Conservation (phyloP, 495 filamentous ascomycete species). For the Clohesyomyces aquaticus region DNA sequence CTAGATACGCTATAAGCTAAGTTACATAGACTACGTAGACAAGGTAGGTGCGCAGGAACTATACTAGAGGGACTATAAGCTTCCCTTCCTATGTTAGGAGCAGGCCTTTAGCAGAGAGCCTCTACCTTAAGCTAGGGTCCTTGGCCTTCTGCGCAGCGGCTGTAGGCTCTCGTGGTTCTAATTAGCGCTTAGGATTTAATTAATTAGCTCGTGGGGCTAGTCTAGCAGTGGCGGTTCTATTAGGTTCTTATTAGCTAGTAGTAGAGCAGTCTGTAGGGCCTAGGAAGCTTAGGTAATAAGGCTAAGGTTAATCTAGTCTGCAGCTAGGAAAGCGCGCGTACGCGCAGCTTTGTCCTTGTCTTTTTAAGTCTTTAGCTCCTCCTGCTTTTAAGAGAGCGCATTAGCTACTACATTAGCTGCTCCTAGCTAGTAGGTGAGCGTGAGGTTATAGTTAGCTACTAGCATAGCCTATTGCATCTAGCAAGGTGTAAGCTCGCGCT, state of each 20-base stretch:
- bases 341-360: conserved; percentile 7
- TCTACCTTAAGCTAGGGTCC: not conserved
- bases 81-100: not conserved
- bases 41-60: not conserved
- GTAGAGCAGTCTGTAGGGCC: not conserved
- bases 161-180: not conserved
- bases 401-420: conserved; percentile 28
- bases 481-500: conserved; percentile 29
- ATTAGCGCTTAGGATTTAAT: not conserved
- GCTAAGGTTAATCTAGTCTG: not conserved
- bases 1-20: conserved; percentile 7
- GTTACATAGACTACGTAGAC: not conserved
- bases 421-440: conserved; percentile 38
- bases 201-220: not conserved
- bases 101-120: conserved; percentile 13
- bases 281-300: not conserved
- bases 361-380: conserved; percentile 15
- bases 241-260: not conserved
- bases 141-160: not conserved
- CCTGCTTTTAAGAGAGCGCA: conserved; percentile 25
- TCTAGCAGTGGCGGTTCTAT: not conserved
- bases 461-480: conserved; percentile 38
- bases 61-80: conserved; percentile 5
- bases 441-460: conserved; percentile 36
- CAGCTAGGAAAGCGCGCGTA: conserved; percentile 1